Conservation (phyloP, 2,329 filamentous ascomycete species). For the Aaosphaeria pasadenensis region DNA sequence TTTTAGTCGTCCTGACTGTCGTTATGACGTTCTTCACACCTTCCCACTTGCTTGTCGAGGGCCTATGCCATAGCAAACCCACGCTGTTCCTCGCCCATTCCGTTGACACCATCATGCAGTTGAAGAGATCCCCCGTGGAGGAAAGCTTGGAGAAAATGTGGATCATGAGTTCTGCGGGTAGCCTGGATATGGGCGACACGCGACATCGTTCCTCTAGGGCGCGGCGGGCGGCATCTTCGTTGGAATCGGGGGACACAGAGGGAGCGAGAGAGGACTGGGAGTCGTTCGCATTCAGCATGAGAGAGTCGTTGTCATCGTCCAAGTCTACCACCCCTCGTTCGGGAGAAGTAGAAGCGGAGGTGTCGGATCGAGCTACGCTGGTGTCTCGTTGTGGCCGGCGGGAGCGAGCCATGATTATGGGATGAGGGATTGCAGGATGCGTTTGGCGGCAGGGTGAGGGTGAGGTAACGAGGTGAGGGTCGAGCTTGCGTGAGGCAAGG, state of each 20-base stretch:
- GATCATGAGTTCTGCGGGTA: conserved; percentile 94
- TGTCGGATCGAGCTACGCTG: conserved; percentile 40
- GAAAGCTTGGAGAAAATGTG: conserved; percentile 83
- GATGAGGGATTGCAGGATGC: conserved; percentile 1
- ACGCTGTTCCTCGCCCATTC: conserved; percentile 91
- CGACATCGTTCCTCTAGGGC: conserved; percentile 63
- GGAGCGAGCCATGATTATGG: conserved; percentile 27
- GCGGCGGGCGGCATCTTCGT: conserved; percentile 60
- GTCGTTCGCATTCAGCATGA: conserved; percentile 78
- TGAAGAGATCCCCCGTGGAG: conserved; percentile 71
- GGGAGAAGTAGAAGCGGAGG: conserved; percentile 72
- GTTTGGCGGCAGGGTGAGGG: neutral
- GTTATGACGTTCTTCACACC: conserved; percentile 78
- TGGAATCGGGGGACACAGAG: conserved; percentile 72
- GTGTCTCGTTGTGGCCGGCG: conserved; percentile 28
- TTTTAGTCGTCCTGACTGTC: conserved; percentile 68
- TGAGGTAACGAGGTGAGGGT: neutral
- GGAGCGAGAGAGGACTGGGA: conserved; percentile 88
- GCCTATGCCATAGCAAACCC: conserved; percentile 90
- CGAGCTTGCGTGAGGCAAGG: neutral
- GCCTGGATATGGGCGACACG: conserved; percentile 73
- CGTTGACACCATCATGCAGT: conserved; percentile 91
- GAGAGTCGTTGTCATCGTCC: conserved; percentile 93
- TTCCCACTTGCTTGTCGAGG: conserved; percentile 81
- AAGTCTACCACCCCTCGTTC: conserved; percentile 57